Evolutionary conservation across 768 basidiomycete species (phyloP).

Genomic region (Lyophyllum decastes): DNA sequence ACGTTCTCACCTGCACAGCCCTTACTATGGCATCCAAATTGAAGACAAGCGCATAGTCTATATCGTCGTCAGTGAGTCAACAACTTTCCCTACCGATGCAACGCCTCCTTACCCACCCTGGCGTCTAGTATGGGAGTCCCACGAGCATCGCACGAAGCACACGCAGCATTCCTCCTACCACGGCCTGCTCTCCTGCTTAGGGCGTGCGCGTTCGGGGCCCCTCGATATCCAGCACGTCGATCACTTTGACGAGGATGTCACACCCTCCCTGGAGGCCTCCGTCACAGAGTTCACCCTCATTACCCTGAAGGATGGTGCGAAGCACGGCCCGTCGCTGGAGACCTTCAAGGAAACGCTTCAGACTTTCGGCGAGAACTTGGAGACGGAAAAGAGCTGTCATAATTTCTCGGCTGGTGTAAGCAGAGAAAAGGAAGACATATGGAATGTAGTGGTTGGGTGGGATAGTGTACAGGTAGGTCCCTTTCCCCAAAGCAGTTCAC

Average conservation of each 20-base stretch:
- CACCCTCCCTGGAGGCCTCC: neutral
- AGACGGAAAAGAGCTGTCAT: neutral
- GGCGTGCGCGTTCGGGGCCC: neutral
- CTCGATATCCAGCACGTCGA: constrained; percentile 9
- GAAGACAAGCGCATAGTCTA: constrained; percentile 9
- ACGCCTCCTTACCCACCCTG: neutral
- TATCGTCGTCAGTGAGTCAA: constrained; percentile 11
- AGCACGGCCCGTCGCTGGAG: neutral
- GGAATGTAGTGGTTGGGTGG: constrained; percentile 10
- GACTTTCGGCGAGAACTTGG: neutral
- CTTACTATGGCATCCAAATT: constrained; percentile 12
- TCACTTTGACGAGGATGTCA: constrained; percentile 2
- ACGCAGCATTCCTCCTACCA: constrained; percentile 4
- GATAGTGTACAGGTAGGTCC: constrained; percentile 12
- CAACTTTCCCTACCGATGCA: neutral
- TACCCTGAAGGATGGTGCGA: no score
- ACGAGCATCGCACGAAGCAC: constrained; percentile 10
- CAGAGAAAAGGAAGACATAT: constrained; percentile 7
- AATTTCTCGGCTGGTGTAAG: constrained; percentile 1
- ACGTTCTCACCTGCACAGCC: neutral
- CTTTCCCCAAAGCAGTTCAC: neutral
- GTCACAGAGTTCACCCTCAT: constrained; percentile 5
- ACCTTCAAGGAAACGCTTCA: neutral
- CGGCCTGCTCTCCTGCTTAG: neutral
- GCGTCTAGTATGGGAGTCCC: constrained; percentile 12